These are phyloP conservation scores for Yamadazyma pseudoaaseri DNA, from an alignment of 1,139 yeast genomes.

Conservation along the genomic window DNA sequence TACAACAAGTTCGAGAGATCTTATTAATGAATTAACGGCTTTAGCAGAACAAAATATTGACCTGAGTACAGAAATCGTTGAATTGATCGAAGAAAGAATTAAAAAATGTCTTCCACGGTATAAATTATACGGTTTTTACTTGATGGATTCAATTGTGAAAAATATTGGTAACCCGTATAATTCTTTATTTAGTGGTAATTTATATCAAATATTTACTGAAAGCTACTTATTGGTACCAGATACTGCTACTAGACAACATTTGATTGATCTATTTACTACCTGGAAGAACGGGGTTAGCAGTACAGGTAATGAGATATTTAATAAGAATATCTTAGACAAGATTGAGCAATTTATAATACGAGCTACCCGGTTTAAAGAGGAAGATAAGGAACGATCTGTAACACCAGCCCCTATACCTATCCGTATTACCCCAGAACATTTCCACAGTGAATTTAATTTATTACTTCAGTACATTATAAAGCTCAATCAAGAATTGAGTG, in stretches of 20 bases:
- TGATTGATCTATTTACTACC: conserved; percentile 41
- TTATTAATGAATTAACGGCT: conserved; percentile 39
- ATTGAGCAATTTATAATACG: conserved; percentile 41
- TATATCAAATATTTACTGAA: conserved; percentile 37
- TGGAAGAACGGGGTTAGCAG: conserved; percentile 36
- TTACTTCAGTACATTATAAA: conserved; percentile 31
- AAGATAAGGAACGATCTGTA: neutral
- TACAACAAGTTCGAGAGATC: conserved; percentile 38
- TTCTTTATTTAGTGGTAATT: conserved; percentile 31
- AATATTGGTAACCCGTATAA: conserved; percentile 47
- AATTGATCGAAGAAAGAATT: conserved; percentile 34
- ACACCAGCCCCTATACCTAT: conserved; percentile 3
- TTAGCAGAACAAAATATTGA: conserved; percentile 34
- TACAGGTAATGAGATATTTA: conserved; percentile 39
- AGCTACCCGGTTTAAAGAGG: conserved; percentile 27
- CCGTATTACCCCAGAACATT: conserved; percentile 27
- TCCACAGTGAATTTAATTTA: conserved; percentile 32
- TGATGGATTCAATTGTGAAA: conserved; percentile 44
- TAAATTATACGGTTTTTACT: conserved; percentile 37
- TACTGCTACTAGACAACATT: conserved; percentile 33
- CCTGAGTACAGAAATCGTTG: conserved; percentile 31
- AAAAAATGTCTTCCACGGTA: conserved; percentile 38
- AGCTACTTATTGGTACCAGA: conserved; percentile 41
- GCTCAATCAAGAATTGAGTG: conserved; percentile 17
- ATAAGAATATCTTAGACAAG: conserved; percentile 24